Percentiles rank a stretch among this genome's conserved stretches.
Conservation (phyloP, 768 basidiomycete species). For the Lactifluus echinatus region DNA sequence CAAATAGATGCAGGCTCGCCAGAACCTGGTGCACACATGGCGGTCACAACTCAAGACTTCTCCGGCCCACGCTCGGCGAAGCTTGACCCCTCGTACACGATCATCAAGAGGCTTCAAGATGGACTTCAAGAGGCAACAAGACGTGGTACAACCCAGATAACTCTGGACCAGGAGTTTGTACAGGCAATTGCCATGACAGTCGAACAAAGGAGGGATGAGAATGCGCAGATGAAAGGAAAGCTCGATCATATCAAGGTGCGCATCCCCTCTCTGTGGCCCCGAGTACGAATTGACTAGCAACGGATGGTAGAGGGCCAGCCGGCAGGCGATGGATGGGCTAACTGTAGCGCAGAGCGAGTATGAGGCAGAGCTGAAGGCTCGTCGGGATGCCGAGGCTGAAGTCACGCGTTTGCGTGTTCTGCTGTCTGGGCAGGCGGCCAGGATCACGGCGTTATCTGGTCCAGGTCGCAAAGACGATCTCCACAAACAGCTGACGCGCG, state of each 20-base stretch:
- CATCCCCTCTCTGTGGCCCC: constrained; percentile 5
- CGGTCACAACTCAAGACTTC: constrained; percentile 37
- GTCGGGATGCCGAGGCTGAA: constrained; percentile 89
- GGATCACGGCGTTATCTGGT: constrained; percentile 76
- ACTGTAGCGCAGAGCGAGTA: constrained; percentile 92
- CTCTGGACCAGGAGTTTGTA: constrained; percentile 65
- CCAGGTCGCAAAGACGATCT: constrained; percentile 72
- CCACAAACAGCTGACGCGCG: constrained; percentile 69
- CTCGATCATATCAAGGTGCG: constrained; percentile 84
- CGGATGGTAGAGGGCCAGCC: constrained; percentile 66
- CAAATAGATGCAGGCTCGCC: constrained; percentile 16
- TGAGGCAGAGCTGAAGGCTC: constrained; percentile 79
- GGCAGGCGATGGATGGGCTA: constrained; percentile 86
- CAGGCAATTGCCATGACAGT: constrained; percentile 60
- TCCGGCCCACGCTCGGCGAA: constrained; percentile 24
- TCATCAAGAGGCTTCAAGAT: constrained; percentile 49
- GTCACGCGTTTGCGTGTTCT: constrained; percentile 77
- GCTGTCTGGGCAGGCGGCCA: constrained; percentile 82
- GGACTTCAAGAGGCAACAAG: constrained; percentile 51
- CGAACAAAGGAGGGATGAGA: constrained; percentile 54
- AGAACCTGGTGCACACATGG: constrained; percentile 31
- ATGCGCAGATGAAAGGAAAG: constrained; percentile 56
- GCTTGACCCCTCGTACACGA: constrained; percentile 37
- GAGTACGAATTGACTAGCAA: background rate
- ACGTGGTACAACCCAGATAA: constrained; percentile 50